Evolutionary conservation across 345 rosid genomes (phyloP).

Genomic region (Camelina neglecta): DNA sequence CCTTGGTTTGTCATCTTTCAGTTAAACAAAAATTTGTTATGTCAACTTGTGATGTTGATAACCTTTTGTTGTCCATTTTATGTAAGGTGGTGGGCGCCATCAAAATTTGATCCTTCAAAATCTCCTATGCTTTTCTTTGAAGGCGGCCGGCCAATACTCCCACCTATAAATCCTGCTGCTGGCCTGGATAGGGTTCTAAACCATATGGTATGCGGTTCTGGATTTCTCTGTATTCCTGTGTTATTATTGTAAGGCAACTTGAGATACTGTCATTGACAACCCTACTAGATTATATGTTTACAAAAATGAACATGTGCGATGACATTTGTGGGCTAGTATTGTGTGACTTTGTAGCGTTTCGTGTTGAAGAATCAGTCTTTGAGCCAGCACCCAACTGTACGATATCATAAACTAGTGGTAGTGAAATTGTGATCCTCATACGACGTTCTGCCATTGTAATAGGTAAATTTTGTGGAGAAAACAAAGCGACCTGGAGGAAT

Average conservation of each 20-base stretch:
- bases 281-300: neutral
- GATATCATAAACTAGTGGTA: neutral
- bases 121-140: slow-evolving; percentile 95
- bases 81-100: slow-evolving; percentile 95
- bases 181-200: slow-evolving; percentile 80
- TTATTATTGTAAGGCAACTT: slow-evolving; percentile 4
- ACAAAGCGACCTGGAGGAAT: slow-evolving; percentile 52
- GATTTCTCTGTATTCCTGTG: neutral
- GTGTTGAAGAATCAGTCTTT: slow-evolving; percentile 22
- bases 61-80: slow-evolving; percentile 25
- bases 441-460: neutral
- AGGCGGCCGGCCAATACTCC: slow-evolving; percentile 66
- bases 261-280: neutral
- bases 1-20: slow-evolving; percentile 9
- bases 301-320: neutral
- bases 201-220: slow-evolving; percentile 58
- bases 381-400: neutral
- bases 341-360: neutral
- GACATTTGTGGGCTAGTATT: neutral
- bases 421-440: slow-evolving; percentile 6
- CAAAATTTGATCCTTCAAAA: slow-evolving; percentile 84
- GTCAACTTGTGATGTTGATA: slow-evolving; percentile 14
- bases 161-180: slow-evolving; percentile 64
- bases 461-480: slow-evolving; percentile 60
- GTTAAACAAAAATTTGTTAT: slow-evolving; percentile 1